Base-by-base conservation (phyloP, 2,329 filamentous ascomycete species). In the Rhexocercosporidium sp. region DNA sequence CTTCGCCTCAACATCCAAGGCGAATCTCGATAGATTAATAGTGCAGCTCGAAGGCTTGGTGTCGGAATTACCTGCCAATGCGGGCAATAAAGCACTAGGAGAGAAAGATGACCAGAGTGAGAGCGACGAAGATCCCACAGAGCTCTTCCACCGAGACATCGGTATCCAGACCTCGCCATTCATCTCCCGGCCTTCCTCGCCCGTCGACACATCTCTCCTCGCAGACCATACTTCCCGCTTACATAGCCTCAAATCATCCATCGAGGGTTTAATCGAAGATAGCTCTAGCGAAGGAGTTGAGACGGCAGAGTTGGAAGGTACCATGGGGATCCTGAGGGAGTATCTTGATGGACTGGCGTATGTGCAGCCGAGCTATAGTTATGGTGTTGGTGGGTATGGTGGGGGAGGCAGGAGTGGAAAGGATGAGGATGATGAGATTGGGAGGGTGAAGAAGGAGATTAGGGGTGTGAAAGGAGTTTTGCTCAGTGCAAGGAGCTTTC, bases 131-230 rank as follows among this genome's bases (percentile, higher is more conserved):
- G 88, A 90, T 73, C 92, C 92, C 0, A 89, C 90, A 0, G 92
- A 95, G 78, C 86, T 94, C 69, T 96, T 93, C 79, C 92, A 94
- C 78, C 88, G 92, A 54, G 92, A 96, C 75, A 86, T 93, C 67
- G 92, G 91, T 70, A 92, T 92, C 0, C 92, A 96, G 78, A 96
- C 92, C 0, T 89, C 88, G 0, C 83, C 83, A 1, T 81, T 81
- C 0, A 77, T 82, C 2, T 83, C 83, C 3, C 80, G 82, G 6
- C 73, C 78, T 27, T 25, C 69, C 9, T 76, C 61, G 54, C 73
- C 56, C 6, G 11, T 31, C 22, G 34, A 53, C 16, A 27, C 34
- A 57, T 29, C 66, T 4, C 53, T 65, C 62, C 78, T 72, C 59
- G 49, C 75, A 63, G 51, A 74, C 77, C 16, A 79, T 79, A 70